Evolutionary conservation across 768 basidiomycete genomes (phyloP).

Genomic region (Cystobasidium ongulense): DNA sequence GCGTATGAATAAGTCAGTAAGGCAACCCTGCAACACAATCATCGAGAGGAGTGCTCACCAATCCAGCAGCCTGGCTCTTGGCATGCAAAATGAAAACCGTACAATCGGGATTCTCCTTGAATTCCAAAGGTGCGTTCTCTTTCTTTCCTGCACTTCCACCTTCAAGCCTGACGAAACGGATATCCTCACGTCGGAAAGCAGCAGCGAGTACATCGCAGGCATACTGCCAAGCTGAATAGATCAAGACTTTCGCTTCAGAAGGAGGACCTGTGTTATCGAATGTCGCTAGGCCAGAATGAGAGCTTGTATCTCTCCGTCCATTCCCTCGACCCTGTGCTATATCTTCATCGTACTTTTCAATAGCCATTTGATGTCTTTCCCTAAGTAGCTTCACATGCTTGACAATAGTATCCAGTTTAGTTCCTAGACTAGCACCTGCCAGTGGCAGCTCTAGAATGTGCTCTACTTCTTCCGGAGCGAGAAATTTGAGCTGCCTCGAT

Average conservation of each 20-base stretch:
- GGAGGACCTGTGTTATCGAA: background rate
- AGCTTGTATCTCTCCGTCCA: background rate
- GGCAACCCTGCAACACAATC: background rate
- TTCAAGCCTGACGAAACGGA: constrained; percentile 39
- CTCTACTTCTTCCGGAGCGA: constrained; percentile 11
- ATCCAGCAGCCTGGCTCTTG: constrained; percentile 36
- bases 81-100: constrained; percentile 40
- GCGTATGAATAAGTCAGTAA: background rate
- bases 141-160: constrained; percentile 34
- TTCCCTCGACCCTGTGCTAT: background rate
- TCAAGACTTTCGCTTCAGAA: constrained; percentile 37
- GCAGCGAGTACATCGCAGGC: constrained; percentile 18
- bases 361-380: constrained; percentile 9
- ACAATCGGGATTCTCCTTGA: constrained; percentile 35
- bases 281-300: background rate
- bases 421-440: constrained; percentile 9
- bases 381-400: constrained; percentile 34
- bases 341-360: background rate
- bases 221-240: constrained; percentile 36
- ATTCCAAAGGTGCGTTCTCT: constrained; percentile 35
- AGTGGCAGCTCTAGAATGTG: background rate
- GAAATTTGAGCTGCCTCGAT: background rate
- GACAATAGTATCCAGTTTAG: constrained; percentile 29
- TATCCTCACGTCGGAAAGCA: constrained; percentile 32
- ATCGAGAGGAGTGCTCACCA: constrained; percentile 23